These are phyloP conservation scores for Forsythia suspensa DNA, from an alignment of 257 asterid species.

Conservation along the genomic window DNA sequence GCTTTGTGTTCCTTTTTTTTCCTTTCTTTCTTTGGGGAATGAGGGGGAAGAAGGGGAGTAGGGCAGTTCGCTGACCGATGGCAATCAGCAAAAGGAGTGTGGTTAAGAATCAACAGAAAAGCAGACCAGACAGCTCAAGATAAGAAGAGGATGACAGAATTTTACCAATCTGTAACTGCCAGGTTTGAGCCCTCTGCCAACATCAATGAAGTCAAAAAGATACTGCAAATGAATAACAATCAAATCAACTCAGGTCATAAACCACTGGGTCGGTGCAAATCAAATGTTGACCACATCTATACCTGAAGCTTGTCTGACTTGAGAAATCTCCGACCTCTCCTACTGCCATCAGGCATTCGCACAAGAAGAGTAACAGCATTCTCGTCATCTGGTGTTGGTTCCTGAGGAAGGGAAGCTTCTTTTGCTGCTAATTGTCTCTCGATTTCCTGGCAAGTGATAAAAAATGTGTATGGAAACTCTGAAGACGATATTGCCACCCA, in stretches of 20 bases:
- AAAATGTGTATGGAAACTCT: neutral
- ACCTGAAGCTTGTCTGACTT: constrained; percentile 94
- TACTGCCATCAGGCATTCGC: constrained; percentile 96
- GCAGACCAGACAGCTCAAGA: neutral
- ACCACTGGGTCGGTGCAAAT: neutral
- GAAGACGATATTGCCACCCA: neutral
- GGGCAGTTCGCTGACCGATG: neutral
- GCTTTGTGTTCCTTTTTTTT: neutral
- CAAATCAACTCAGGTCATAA: constrained; percentile 23
- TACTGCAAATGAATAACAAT: constrained; percentile 43
- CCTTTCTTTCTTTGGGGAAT: no score
- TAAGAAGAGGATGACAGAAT: neutral
- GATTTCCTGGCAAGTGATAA: constrained; percentile 55
- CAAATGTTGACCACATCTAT: constrained; percentile 16
- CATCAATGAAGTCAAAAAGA: constrained; percentile 85
- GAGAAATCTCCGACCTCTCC: constrained; percentile 88
- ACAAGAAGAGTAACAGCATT: constrained; percentile 87
- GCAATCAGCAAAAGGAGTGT: neutral
- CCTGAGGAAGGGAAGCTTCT: constrained; percentile 92
- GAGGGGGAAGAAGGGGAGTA: no score
- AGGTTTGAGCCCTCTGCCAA: constrained; percentile 76
- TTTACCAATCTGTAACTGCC: constrained; percentile 94
- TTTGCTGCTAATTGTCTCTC: constrained; percentile 88
- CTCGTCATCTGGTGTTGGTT: constrained; percentile 78
- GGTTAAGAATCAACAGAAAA: neutral